Evolutionary conservation across 495 filamentous ascomycete genomes (phyloP), one percentile per base, ranked within the genome.

Genomic region (Xylaria nigripes): DNA sequence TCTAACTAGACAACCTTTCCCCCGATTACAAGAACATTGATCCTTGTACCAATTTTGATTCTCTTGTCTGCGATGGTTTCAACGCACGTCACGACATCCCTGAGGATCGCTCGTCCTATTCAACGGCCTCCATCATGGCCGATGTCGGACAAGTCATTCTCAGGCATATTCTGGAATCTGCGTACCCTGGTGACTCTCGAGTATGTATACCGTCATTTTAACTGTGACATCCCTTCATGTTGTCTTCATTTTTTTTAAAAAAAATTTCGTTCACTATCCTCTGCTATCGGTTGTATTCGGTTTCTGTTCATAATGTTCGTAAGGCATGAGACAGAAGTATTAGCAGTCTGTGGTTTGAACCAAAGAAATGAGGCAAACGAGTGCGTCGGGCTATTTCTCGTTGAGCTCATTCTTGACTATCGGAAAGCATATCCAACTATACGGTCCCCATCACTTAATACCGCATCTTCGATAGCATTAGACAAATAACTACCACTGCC

Each of bases 21-120:
- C 80, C 85, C n/a, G 73, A 83, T 36, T 80, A 83, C 59, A 65
- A 76, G 50, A 57, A 80, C 0, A 68, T 87, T 38, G 83, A 90
- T 62, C 82, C 86, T 3, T 90, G 86, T 57, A 80, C 72, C 40
- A 61, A 86, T 47, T 89, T 89, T 53, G 84, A 88, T 50, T 54
- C 53, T 56, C 77, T 81, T 58, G 81, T 86, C 32, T 90, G 86
- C 61, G 82, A 80, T 48, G 85, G 85, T 16, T 87, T 83, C 78
- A 68, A 72, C 41, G 72, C 80, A 23, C 77, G 75, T 27, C 79
- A 86, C 69, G 84, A 86, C 60, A 79, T 89, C 55, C 79, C 83
- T 3, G 68, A 82, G 18, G 84, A 87, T 62, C 82, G 83, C 56
- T 77, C 81, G 15, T 75, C 76, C 40, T 74, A 79, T 21, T 82